phyloP scores from a whole-genome alignment of 139 green algal species.

The Haematococcus lacustris region DNA sequence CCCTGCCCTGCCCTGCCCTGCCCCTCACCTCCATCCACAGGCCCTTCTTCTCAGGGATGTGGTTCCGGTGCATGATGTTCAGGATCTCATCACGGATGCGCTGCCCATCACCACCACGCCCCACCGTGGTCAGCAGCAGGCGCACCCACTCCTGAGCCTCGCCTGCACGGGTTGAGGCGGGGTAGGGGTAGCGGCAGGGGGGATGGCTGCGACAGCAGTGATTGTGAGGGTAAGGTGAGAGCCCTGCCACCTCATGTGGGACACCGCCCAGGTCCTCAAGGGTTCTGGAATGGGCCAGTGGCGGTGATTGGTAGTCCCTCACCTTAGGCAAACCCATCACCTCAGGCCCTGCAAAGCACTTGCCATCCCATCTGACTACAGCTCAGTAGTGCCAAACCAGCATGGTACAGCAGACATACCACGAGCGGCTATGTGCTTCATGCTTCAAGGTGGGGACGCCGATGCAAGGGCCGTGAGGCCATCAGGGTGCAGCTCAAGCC shows the following conservation, averaged over 20 bases:
- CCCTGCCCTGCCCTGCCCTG: too few relatives aligned
- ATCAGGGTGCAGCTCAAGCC: too few relatives aligned
- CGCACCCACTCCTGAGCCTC: conserved; percentile 86
- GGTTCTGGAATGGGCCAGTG: not conserved
- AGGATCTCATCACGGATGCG: conserved; percentile 97
- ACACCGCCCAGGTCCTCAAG: not conserved
- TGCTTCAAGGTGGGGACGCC: too few relatives aligned
- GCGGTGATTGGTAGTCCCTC: not conserved
- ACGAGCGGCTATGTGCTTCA: too few relatives aligned
- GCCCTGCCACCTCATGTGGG: not conserved
- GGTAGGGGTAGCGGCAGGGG: not conserved
- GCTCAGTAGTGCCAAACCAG: too few relatives aligned
- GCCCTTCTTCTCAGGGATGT: conserved; percentile 51
- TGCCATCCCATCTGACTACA: too few relatives aligned
- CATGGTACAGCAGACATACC: too few relatives aligned
- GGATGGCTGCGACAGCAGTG: not conserved
- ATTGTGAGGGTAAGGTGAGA: not conserved
- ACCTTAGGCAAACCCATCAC: not conserved
- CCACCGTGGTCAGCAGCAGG: conserved; percentile 78
- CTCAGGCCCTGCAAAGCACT: not conserved
- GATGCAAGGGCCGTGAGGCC: too few relatives aligned
- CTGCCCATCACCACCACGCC: conserved; percentile 90
- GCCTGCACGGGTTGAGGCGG: conserved; percentile 15
- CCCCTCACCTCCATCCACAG: conserved; percentile 39
- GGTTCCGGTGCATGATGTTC: conserved; percentile 96